These are phyloP conservation scores for Malassezia nana DNA, from an alignment of 1,284 basidiomycete species.

Conservation along the genomic window DNA sequence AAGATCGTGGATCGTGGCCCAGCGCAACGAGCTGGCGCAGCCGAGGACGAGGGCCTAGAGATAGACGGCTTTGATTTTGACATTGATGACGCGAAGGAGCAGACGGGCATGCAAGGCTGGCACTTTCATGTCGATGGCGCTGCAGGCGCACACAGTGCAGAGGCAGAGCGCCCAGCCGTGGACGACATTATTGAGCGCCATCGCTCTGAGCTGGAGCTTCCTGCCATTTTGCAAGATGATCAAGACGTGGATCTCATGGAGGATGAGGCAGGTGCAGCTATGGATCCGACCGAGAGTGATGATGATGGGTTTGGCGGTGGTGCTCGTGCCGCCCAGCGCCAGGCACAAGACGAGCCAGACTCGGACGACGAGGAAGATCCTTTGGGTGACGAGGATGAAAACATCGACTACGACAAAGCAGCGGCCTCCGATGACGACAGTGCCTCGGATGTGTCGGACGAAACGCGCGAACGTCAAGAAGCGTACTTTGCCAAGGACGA, in stretches of 20 bases:
- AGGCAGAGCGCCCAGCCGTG: slow-evolving; percentile 31
- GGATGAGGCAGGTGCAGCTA: slow-evolving; percentile 13
- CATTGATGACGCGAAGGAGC: slow-evolving; percentile 23
- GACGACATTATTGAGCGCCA: slow-evolving; percentile 46
- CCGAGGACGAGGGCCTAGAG: slow-evolving; percentile 21
- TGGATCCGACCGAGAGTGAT: slow-evolving; percentile 50
- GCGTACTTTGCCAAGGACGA: slow-evolving; percentile 36
- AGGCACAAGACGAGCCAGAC: slow-evolving; percentile 43
- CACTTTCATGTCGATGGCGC: slow-evolving; percentile 32
- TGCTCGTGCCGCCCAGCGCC: slow-evolving; percentile 6
- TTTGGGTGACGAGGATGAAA: slow-evolving; percentile 16
- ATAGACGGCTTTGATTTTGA: slow-evolving; percentile 41
- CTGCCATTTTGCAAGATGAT: slow-evolving; percentile 10
- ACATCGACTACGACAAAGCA: slow-evolving; percentile 21
- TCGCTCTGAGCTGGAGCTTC: slow-evolving; percentile 19
- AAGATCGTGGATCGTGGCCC: slow-evolving; percentile 29
- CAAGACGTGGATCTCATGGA: slow-evolving; percentile 8
- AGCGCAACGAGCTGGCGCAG: neutral
- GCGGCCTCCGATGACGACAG: slow-evolving; percentile 19
- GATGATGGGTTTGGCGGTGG: slow-evolving; percentile 36
- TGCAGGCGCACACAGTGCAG: slow-evolving; percentile 17
- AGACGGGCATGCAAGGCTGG: slow-evolving; percentile 23
- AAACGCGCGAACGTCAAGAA: slow-evolving; percentile 23
- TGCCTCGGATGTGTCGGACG: slow-evolving; percentile 19
- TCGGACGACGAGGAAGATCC: slow-evolving; percentile 24